Percentiles rank a stretch among this genome's conserved stretches.
phyloP scores from a whole-genome alignment of 768 basidiomycete species.

The Daedaleopsis sinensis region DNA sequence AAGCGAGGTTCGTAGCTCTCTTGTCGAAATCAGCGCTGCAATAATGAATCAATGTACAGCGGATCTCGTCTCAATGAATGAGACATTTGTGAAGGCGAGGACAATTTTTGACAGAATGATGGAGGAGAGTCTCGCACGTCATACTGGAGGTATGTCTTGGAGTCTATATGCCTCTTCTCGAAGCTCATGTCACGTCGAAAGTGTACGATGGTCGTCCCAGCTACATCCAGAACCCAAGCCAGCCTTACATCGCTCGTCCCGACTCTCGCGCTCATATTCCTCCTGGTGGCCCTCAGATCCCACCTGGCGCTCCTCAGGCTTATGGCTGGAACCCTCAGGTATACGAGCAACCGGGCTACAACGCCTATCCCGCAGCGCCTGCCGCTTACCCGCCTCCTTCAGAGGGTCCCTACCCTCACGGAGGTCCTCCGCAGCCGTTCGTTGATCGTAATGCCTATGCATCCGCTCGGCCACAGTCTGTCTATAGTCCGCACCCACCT shows the following conservation, averaged over 20 bases:
- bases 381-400: conserved; percentile 33
- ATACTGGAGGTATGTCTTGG: conserved; percentile 57
- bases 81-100: conserved; percentile 87
- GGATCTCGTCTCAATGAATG: conserved; percentile 93
- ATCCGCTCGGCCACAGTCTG: conserved; percentile 25
- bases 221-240: conserved; percentile 26
- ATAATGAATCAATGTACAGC: conserved; percentile 47
- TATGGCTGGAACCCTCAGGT: conserved; percentile 56
- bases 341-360: conserved; percentile 50
- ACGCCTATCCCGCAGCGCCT: conserved; percentile 38
- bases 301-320: conserved; percentile 36
- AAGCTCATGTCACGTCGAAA: conserved; percentile 28
- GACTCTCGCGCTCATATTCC: conserved; percentile 36
- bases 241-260: conserved; percentile 31
- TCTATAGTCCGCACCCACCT: conserved; percentile 29
- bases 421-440: conserved; percentile 18
- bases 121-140: conserved; percentile 83
- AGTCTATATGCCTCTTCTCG: neutral
- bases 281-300: conserved; percentile 34
- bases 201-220: conserved; percentile 55
- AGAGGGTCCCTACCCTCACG: conserved; percentile 29
- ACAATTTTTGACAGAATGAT: conserved; percentile 93
- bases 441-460: conserved; percentile 30
- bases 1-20: conserved; percentile 58
- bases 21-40: too few relatives aligned